These are phyloP conservation scores for Ascochyta viciae-villosae DNA, from an alignment of 2,329 filamentous ascomycete species.

Conservation along the genomic window DNA sequence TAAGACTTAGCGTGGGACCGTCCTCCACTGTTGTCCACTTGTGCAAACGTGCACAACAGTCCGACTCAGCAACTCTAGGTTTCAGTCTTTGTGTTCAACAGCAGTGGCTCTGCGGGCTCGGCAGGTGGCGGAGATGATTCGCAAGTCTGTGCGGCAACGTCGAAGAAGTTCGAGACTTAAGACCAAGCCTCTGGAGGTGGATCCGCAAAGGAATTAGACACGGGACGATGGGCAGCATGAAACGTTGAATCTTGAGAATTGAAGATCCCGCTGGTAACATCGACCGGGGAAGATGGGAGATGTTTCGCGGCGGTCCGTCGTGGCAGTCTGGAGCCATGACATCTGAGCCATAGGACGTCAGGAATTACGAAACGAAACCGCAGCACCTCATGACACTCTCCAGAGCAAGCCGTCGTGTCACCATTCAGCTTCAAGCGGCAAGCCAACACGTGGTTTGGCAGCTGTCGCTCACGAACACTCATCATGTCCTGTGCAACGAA, in stretches of 20 bases:
- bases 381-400: slow-evolving; percentile 25
- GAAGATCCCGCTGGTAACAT: slow-evolving; percentile 25
- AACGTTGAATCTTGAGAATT: slow-evolving; percentile 17
- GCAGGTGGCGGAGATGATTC: slow-evolving; percentile 23
- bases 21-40: slow-evolving; percentile 20
- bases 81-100: slow-evolving; percentile 27
- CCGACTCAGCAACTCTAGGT: slow-evolving; percentile 19
- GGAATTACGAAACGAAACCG: slow-evolving; percentile 14
- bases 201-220: slow-evolving; percentile 14
- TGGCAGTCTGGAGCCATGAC: slow-evolving; percentile 20
- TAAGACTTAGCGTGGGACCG: slow-evolving; percentile 22
- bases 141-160: slow-evolving; percentile 23
- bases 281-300: slow-evolving; percentile 16
- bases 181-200: slow-evolving; percentile 14
- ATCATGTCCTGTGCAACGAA: slow-evolving; percentile 1
- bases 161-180: slow-evolving; percentile 28
- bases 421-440: slow-evolving; percentile 13
- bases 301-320: slow-evolving; percentile 13
- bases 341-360: slow-evolving; percentile 14
- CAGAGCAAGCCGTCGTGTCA: slow-evolving; percentile 20
- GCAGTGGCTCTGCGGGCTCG: slow-evolving; percentile 17
- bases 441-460: slow-evolving; percentile 22
- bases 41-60: slow-evolving; percentile 28
- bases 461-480: slow-evolving; percentile 1
- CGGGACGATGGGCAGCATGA: slow-evolving; percentile 27